These are phyloP conservation scores for Penicillium corylophilum DNA, from an alignment of 2,329 filamentous ascomycete genomes.

Conservation along the genomic window DNA sequence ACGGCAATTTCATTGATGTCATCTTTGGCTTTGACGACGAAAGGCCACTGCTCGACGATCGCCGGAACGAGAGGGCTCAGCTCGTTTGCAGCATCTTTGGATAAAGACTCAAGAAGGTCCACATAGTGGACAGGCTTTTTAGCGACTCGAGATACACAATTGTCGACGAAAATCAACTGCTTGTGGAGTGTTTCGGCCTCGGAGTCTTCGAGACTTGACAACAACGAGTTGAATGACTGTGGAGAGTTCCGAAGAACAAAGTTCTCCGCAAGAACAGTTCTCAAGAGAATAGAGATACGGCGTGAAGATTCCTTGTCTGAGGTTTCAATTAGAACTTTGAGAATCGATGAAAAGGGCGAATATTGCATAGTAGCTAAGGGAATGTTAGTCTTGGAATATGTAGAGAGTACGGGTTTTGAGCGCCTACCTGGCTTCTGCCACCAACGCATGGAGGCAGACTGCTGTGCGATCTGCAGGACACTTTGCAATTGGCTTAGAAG, in stretches of 20 bases:
- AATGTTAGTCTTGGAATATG: slow-evolving; percentile 5
- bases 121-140: slow-evolving; percentile 80
- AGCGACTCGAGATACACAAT: slow-evolving; percentile 73
- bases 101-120: slow-evolving; percentile 46
- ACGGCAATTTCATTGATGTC: slow-evolving; percentile 49
- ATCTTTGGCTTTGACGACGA: slow-evolving; percentile 56
- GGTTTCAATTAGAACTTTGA: slow-evolving; percentile 38
- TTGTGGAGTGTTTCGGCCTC: slow-evolving; percentile 31
- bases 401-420: not conserved
- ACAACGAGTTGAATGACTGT: slow-evolving; percentile 38
- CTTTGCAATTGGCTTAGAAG: slow-evolving; percentile 75
- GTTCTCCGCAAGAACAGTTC: slow-evolving; percentile 37
- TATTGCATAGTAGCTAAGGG: slow-evolving; percentile 38
- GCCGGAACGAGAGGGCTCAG: slow-evolving; percentile 67
- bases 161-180: slow-evolving; percentile 74
- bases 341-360: slow-evolving; percentile 42
- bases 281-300: slow-evolving; percentile 36
- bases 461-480: slow-evolving; percentile 74
- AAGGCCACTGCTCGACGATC: slow-evolving; percentile 76
- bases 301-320: slow-evolving; percentile 31
- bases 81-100: slow-evolving; percentile 34
- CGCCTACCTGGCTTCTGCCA: slow-evolving; percentile 66
- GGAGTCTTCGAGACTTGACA: slow-evolving; percentile 38
- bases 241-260: slow-evolving; percentile 35
- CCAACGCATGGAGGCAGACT: slow-evolving; percentile 85